Evolutionary conservation across 1,139 yeast species (phyloP), one percentile per base, ranked within the genome.

Genomic region (Kurtzmaniella quercitrusa): DNA sequence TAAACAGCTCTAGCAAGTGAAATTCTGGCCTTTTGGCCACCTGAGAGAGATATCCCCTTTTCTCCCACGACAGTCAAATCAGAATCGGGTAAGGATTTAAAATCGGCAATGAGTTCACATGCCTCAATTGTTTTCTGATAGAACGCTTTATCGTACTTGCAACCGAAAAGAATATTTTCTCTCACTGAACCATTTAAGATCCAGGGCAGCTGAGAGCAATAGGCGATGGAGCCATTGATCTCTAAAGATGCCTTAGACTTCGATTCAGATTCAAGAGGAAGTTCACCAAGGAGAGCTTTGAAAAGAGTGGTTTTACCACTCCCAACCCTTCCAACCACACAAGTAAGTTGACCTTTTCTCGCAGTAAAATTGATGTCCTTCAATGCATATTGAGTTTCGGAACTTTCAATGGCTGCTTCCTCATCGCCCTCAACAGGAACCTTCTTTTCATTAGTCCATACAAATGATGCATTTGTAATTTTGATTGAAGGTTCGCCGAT

Each of bases 11-110:
- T 49, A 2, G 67, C 67, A 38, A 62, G 53, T 2, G 63, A 50
- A 26, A 58, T 47, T 41, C 67, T 55, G 2, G 66, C 67, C 47
- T 61, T 61, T 45, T 62, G 66, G n/a, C 67, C 67, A 5, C 67
- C 67, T 40, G 64, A 57, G 26, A 62, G 51, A 2, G 66, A 55
- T 15, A 62, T 61, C 19, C 67, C 67, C 50, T 62, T 62, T 38
- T 62, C 66, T 5, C 67, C 67, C 9, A 62, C 66, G 34, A 56
- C 54, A 5, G 66, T 61, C 35, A 44, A 47, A 45, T 61, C 66
- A 26, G 65, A 65, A 47, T 62, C 66, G 1, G 66, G 63, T 37
- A 61, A 53, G 7, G 51, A 42, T 21, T 48, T 46, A 40, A 62
- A 53, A 44, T 62, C 67, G 2, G 62, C 49, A 7, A 50, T 21